These are phyloP conservation scores for Psilocybe cubensis DNA, from an alignment of 768 basidiomycete genomes.

Conservation along the genomic window DNA sequence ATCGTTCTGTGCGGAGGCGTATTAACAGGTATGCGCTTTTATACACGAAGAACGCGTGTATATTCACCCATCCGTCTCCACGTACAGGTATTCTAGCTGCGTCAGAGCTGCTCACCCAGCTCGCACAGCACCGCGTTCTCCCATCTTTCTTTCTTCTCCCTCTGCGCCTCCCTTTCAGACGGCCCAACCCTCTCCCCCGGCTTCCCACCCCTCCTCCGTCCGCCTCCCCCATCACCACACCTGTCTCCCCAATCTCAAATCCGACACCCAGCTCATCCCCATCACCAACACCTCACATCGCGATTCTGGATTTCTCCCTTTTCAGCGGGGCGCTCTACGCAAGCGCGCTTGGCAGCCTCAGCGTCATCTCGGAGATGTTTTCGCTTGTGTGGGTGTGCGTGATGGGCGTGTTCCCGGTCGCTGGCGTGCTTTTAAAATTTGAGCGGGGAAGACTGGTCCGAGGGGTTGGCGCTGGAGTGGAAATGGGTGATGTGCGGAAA, in stretches of 20 bases:
- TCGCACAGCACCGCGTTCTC: too few species aligned
- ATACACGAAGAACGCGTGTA: not conserved
- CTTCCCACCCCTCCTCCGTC: too few species aligned
- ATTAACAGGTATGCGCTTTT: constrained; percentile 54
- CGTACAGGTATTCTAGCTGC: too few species aligned
- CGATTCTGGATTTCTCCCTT: constrained; percentile 50
- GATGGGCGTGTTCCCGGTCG: constrained; percentile 66
- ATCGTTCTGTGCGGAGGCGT: constrained; percentile 77
- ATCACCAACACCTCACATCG: constrained; percentile 54
- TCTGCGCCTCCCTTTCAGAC: too few species aligned
- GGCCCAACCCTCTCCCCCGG: too few species aligned
- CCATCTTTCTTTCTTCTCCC: too few species aligned
- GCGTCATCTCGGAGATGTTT: constrained; percentile 68
- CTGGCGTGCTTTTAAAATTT: constrained; percentile 63
- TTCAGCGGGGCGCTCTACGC: constrained; percentile 62
- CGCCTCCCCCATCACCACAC: too few species aligned
- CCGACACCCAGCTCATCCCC: constrained; percentile 48
- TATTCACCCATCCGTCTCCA: not conserved
- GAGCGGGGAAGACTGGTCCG: constrained; percentile 60
- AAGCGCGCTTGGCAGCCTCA: constrained; percentile 53
- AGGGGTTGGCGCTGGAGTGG: constrained; percentile 29
- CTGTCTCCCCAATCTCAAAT: too few species aligned
- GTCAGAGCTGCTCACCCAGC: too few species aligned
- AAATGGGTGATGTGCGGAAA: too few species aligned
- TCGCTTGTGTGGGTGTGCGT: constrained; percentile 68